phyloP scores from a whole-genome alignment of 306 rosid species.

The Senna tora region DNA sequence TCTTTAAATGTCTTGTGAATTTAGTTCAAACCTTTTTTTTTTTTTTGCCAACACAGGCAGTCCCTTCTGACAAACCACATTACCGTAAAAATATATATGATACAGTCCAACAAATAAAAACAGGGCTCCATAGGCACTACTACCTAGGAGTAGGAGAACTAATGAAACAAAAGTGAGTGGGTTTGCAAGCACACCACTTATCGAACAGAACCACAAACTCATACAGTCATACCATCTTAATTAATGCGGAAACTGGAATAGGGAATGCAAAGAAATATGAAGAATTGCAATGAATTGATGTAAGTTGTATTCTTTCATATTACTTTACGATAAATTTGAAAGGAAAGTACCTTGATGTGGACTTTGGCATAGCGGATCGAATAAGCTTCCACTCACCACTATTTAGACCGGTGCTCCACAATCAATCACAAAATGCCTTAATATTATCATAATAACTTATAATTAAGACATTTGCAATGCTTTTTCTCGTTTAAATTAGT shows the following conservation, averaged over 20 bases:
- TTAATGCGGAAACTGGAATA: background rate
- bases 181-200: background rate
- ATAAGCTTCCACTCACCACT: too few species aligned
- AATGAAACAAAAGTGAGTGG: background rate
- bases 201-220: slow-evolving; percentile 27
- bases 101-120: slow-evolving; percentile 37
- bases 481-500: too few species aligned
- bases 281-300: slow-evolving; percentile 1
- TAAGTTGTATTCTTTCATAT: slow-evolving; percentile 1
- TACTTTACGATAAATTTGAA: slow-evolving; percentile 6
- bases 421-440: too few species aligned
- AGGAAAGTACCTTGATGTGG: slow-evolving; percentile 76
- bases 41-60: slow-evolving; percentile 77
- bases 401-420: too few species aligned
- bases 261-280: slow-evolving; percentile 17
- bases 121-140: slow-evolving; percentile 1
- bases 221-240: background rate
- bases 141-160: slow-evolving; percentile 26
- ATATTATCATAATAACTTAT: too few species aligned
- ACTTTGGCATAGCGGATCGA: too few species aligned
- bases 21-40: too few species aligned
- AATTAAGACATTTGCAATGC: too few species aligned
- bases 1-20: too few species aligned
- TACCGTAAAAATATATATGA: slow-evolving; percentile 30
- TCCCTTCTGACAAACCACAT: slow-evolving; percentile 70